Conservation (phyloP, 225 moss, liverwort and hornwort genomes). For the Takakia lepidozioides region DNA sequence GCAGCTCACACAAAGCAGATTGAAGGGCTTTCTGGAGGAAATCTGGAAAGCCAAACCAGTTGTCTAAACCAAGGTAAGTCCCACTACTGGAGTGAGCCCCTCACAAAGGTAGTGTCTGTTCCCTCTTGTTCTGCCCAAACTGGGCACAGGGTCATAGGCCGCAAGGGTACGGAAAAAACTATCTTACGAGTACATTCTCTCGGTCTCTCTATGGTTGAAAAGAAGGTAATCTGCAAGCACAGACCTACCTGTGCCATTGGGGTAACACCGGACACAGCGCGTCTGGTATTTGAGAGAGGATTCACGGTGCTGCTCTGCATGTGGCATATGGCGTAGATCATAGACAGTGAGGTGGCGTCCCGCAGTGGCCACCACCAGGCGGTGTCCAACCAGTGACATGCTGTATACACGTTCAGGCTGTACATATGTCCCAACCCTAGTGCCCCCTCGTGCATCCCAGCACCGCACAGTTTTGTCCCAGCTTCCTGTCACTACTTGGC, state of each 20-base stretch:
- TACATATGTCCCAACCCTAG: slow-evolving; percentile 68
- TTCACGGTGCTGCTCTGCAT: slow-evolving; percentile 81
- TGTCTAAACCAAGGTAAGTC: no score
- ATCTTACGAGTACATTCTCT: no score
- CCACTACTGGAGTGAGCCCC: no score
- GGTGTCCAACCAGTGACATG: slow-evolving; percentile 94
- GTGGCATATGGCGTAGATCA: slow-evolving; percentile 86
- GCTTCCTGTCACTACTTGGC: slow-evolving; percentile 89
- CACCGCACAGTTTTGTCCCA: slow-evolving; percentile 98
- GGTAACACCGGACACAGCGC: slow-evolving; percentile 95
- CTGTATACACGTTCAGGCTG: slow-evolving; percentile 96
- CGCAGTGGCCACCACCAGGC: slow-evolving; percentile 90
- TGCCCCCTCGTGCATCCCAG: slow-evolving; percentile 90
- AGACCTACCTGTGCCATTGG: slow-evolving; percentile 80
- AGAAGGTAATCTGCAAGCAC: no score
- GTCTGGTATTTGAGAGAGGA: slow-evolving; percentile 98
- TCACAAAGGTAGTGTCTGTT: no score
- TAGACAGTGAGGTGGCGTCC: slow-evolving; percentile 86
- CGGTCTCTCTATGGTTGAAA: no score
- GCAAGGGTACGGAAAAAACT: no score
- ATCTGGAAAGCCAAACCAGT: no score
- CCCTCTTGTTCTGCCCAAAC: no score
- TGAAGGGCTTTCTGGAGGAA: no score
- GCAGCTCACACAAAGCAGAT: no score
- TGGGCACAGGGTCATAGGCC: no score